Base-by-base conservation (phyloP, 192 early-diverging fungal genomes). In the Umbelopsis vinacea region DNA sequence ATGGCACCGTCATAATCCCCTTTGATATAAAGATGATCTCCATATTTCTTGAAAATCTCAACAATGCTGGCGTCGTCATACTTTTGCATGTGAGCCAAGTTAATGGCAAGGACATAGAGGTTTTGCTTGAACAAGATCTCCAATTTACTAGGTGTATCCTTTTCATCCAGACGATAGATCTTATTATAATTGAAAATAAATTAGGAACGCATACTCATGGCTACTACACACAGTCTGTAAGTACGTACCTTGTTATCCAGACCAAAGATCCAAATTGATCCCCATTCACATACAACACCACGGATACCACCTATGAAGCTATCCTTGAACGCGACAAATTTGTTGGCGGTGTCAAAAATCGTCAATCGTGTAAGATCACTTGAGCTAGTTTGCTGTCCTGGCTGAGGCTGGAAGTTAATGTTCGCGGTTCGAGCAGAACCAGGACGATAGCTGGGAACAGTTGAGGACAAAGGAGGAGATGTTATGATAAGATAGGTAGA, bases 11-110 rank as follows among this genome's bases (percentile, higher is more conserved):
- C 94, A 75, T 89, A 98, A 66, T 99, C 96, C 12, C 86, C 90
- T 74, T 93, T 93, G 81, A 74, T 68, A 21, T 69, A 71, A n/a
- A 98, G 85, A 85, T 93, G 93, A 80, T 99, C 97, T 6, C 92
- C 97, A 72, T 98, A 95, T 50, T 91, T 90, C 76, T 92, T 95
- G 84, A 96, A 94, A 38, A 99, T 97, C 33, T 97, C 96, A 0
- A 95, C 88, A 48, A 97, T 85, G 53, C 90, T 96, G 3, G 88
- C 88, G 71, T 90, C 84, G 73, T 96, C 93, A 73, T 91, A 94
- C 68, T 90, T 91, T 73, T 88, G 88, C 75, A 88, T 90, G 73
- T 93, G 90, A 0, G 90, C 95, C 71, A 98, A 78, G 74, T 92
- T 93, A 66, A 98, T 91, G 0, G 97, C 94, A 21, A 97, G 81